Base-by-base conservation (phyloP, 2,329 filamentous ascomycete genomes). In the Cryphonectria carpinicola region DNA sequence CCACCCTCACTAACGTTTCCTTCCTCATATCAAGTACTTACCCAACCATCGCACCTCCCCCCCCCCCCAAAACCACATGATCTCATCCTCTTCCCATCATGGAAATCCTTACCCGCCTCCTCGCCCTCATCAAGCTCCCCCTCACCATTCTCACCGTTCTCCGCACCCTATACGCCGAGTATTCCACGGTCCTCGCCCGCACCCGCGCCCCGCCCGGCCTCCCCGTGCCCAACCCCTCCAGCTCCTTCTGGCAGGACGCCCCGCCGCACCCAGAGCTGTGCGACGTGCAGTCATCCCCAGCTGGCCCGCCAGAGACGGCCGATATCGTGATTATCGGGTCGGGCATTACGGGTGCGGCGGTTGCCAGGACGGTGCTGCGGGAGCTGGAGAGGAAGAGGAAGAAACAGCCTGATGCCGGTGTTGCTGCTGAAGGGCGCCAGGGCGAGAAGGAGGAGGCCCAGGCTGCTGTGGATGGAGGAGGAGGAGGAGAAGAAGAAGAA, bases 281-380 rank as follows among this genome's bases (percentile, higher is more conserved):
- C 65, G 73, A 81, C 64, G 74, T 77, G 2, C 77, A 77, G 43
- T 80, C 46, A 4, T 49, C 79, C 3, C 72, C 76, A 2, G 70
- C 70, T 1, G 66, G 68, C 3, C 69, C 63, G 10, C 66, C 69
- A 3, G 13, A 66, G n/a, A 62, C 65, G 0, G 71, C 71, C n/a
- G 69, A 72, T 60, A 65, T 72, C 37, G 71, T 68, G 28, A 66
- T 72, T 32, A 66, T 72, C 62, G 87, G 87, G 17, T 86, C 84
- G 28, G 87, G 87, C 0, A 87, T 89, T 68, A 83, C 85, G 1
- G 85, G 80, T 6, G 82, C 81, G 1, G 79, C 81, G n/a, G 76
- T 83, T 8, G 82, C 81, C 4, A 75, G 80, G 69, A 65, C 70
- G 25, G 14, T 74, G 17, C 73, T 78, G 13, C 61, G 65, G 28